Conservation (phyloP, 192 early-diverging fungal genomes). For the Globomyces pollinis-pini region DNA sequence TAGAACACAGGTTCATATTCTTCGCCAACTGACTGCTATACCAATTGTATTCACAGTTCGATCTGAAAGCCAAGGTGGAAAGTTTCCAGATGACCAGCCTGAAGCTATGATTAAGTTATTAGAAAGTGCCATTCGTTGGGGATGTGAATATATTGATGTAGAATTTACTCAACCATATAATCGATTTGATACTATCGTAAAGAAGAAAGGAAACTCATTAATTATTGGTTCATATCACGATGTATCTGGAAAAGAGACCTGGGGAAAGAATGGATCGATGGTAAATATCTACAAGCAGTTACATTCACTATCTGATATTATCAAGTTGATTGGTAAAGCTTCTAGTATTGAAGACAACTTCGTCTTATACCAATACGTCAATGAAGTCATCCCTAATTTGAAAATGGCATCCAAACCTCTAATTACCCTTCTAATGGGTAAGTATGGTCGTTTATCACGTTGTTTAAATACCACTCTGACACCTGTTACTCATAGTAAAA, state of each 20-base stretch:
- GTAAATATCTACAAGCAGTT: slow-evolving; percentile 42
- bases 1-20: slow-evolving; percentile 66
- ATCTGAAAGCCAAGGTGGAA: slow-evolving; percentile 78
- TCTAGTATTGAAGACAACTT: slow-evolving; percentile 73
- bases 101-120: slow-evolving; percentile 62
- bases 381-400: slow-evolving; percentile 30
- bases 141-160: slow-evolving; percentile 90
- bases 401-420: slow-evolving; percentile 40
- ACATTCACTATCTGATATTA: slow-evolving; percentile 60
- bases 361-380: slow-evolving; percentile 63
- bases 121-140: slow-evolving; percentile 67
- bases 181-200: slow-evolving; percentile 33
- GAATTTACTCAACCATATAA: slow-evolving; percentile 50
- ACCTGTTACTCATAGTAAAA: slow-evolving; percentile 80
- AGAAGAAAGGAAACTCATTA: slow-evolving; percentile 46
- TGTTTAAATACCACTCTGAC: slow-evolving; percentile 85
- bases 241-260: slow-evolving; percentile 49
- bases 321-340: slow-evolving; percentile 87
- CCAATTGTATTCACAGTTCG: slow-evolving; percentile 94
- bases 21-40: slow-evolving; percentile 60
- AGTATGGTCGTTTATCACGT: slow-evolving; percentile 79
- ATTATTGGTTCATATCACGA: slow-evolving; percentile 93
- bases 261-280: slow-evolving; percentile 42
- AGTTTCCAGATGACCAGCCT: slow-evolving; percentile 55
- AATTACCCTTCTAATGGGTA: slow-evolving; percentile 94